Evolutionary conservation across 148 eudicot genomes (phyloP).

Genomic region (Camellia sinensis): DNA sequence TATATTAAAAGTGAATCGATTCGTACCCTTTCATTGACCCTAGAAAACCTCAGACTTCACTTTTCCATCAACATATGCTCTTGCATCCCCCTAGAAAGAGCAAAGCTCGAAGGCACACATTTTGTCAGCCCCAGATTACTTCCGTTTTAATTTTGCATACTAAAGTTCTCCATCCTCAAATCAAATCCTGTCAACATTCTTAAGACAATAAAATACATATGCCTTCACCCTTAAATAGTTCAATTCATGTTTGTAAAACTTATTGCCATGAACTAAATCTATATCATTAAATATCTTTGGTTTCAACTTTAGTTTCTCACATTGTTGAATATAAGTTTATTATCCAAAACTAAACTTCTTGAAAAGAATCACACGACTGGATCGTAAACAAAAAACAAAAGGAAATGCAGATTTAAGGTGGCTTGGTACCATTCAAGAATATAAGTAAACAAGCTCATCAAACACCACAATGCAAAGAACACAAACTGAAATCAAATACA

Average conservation of each 20-base stretch:
- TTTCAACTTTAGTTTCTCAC: neutral
- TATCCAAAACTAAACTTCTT: neutral
- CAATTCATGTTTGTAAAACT: neutral
- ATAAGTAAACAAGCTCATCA: neutral
- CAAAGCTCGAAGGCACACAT: neutral
- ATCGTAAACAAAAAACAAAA: neutral
- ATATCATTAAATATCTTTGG: neutral
- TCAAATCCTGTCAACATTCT: neutral
- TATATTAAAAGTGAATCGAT: neutral
- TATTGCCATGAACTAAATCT: neutral
- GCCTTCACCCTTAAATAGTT: neutral
- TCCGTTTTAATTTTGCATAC: neutral
- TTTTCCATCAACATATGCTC: no score
- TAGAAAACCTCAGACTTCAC: neutral
- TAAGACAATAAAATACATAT: neutral
- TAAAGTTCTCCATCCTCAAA: neutral
- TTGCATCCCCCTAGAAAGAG: neutral
- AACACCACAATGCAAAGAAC: slow-evolving; percentile 1
- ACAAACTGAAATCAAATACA: neutral
- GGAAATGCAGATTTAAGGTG: neutral
- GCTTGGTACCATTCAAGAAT: neutral
- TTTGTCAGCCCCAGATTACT: neutral
- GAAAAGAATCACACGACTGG: neutral
- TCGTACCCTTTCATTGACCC: neutral
- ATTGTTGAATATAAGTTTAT: neutral